phyloP scores from a whole-genome alignment of 2,329 filamentous ascomycete genomes.

The Cordyceps fumosorosea region DNA sequence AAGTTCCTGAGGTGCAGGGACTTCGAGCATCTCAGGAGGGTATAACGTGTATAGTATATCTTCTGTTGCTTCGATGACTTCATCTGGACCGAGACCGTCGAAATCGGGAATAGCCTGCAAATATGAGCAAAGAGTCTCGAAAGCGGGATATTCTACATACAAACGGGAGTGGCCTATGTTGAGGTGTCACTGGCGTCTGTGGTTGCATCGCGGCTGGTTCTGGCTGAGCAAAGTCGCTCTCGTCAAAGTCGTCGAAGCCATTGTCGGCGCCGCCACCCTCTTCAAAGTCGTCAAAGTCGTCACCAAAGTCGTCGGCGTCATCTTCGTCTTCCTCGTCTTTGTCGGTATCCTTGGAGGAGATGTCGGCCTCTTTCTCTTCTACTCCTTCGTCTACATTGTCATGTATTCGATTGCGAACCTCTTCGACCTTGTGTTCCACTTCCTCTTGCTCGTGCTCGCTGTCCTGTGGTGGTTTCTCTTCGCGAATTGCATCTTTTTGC shows the following conservation, averaged over 20 bases:
- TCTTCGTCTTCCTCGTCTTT: conserved; percentile 25
- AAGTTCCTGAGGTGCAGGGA: conserved; percentile 43
- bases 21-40: conserved; percentile 48
- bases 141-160: conserved; percentile 26
- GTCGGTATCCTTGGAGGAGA: conserved; percentile 16
- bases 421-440: not conserved
- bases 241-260: conserved; percentile 66
- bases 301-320: conserved; percentile 45
- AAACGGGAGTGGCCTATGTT: conserved; percentile 38
- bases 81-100: conserved; percentile 52
- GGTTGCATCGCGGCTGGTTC: conserved; percentile 19
- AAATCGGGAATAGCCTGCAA: conserved; percentile 61
- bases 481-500: conserved; percentile 46
- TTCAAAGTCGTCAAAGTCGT: conserved; percentile 58
- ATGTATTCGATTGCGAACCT: not conserved
- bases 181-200: conserved; percentile 25
- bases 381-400: conserved; percentile 27
- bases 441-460: conserved; percentile 30
- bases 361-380: conserved; percentile 11
- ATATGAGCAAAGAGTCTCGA: not conserved
- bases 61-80: conserved; percentile 54
- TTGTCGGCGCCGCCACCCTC: conserved; percentile 48
- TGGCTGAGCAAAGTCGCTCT: conserved; percentile 59
- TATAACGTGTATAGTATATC: conserved; percentile 64
- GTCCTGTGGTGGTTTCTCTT: conserved; percentile 47